phyloP scores from a whole-genome alignment of 179 eudicot genomes.

The Corrigiola litoralis region DNA sequence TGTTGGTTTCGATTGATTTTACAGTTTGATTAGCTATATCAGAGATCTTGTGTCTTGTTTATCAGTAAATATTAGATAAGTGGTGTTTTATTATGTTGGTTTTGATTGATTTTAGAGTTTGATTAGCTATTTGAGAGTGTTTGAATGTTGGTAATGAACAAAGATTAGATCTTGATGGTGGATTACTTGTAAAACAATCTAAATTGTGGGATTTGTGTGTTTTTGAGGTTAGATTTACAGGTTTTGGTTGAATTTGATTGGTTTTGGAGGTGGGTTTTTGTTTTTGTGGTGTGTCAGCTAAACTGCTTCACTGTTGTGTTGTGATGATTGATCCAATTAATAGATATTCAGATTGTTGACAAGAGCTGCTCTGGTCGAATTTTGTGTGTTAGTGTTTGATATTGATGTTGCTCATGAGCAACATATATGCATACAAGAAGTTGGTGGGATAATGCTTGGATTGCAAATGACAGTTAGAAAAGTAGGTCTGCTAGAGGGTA shows the following conservation, averaged over 20 bases:
- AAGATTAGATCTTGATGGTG: conserved; percentile 14
- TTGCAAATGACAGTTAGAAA: no score
- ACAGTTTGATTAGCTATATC: neutral
- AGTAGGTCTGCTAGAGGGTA: no score
- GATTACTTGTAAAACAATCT: neutral
- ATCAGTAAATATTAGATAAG: neutral
- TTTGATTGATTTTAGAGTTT: neutral
- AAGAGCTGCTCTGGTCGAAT: no score
- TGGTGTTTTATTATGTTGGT: neutral
- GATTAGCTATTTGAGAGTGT: neutral
- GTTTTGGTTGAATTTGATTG: neutral
- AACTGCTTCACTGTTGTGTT: no score
- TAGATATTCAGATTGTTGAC: no score
- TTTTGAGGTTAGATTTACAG: conserved; percentile 1
- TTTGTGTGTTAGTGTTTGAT: no score
- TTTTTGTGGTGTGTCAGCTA: neutral
- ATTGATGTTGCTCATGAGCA: no score
- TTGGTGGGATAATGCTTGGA: no score
- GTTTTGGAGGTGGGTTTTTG: neutral
- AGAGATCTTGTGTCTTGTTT: no score
- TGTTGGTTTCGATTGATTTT: neutral
- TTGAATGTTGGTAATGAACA: neutral
- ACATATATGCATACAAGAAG: no score
- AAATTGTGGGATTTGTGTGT: neutral
- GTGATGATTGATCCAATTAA: no score